These are phyloP conservation scores for Chaetomium fimeti DNA, from an alignment of 495 filamentous ascomycete species.

Conservation along the genomic window DNA sequence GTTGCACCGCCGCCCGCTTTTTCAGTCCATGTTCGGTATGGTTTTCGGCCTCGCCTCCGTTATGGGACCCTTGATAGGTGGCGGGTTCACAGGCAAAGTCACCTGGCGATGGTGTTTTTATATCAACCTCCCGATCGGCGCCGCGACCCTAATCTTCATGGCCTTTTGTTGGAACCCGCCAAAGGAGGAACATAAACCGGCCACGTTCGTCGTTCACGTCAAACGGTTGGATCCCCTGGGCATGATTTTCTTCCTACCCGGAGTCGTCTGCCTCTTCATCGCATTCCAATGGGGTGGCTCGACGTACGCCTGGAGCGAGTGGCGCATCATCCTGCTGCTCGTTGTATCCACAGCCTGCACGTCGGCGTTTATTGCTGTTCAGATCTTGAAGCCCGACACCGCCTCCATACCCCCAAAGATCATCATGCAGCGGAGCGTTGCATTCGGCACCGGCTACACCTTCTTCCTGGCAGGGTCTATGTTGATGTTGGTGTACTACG, in stretches of 20 bases:
- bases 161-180: conserved; percentile 50
- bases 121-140: conserved; percentile 62
- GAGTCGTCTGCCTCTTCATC: conserved; percentile 67
- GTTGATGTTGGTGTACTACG: conserved; percentile 65
- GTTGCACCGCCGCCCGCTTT: conserved; percentile 54
- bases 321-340: conserved; percentile 67
- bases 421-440: conserved; percentile 71
- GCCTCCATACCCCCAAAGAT: conserved; percentile 77
- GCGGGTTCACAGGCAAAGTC: conserved; percentile 46
- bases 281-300: conserved; percentile 86
- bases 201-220: conserved; percentile 44
- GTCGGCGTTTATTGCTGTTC: conserved; percentile 60
- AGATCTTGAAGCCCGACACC: conserved; percentile 64
- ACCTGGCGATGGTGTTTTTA: conserved; percentile 64
- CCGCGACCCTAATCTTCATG: conserved; percentile 49
- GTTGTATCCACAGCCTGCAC: conserved; percentile 63
- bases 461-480: conserved; percentile 62
- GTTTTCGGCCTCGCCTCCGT: conserved; percentile 54
- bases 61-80: conserved; percentile 50
- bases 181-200: conserved; percentile 35
- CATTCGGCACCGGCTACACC: conserved; percentile 57
- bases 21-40: conserved; percentile 56
- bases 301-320: conserved; percentile 64
- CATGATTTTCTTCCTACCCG: conserved; percentile 68
- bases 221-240: conserved; percentile 68